Evolutionary conservation across 371 early-diverging fungal genomes (phyloP).

Genomic region (Choanephora cucurbitarum): DNA sequence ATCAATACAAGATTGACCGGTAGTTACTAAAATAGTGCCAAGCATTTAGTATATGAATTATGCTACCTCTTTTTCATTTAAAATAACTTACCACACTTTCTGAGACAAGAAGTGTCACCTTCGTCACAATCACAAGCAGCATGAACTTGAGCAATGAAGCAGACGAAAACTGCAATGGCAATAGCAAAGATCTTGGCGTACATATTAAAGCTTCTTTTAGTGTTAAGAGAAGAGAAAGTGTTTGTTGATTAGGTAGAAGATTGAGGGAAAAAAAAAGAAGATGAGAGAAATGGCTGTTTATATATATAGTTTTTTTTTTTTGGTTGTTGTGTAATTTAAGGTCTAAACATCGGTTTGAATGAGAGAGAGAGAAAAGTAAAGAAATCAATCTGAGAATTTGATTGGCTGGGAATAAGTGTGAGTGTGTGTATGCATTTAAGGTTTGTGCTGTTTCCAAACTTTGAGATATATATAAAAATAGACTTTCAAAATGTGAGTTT

Average conservation of each 20-base stretch:
- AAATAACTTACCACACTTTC: conserved; percentile 29
- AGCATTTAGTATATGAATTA: background rate
- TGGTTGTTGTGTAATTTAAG: no score
- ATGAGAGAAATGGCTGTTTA: background rate
- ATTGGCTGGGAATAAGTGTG: no score
- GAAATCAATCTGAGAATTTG: no score
- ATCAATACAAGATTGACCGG: conserved; percentile 16
- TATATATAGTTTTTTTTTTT: background rate
- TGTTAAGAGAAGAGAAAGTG: no score
- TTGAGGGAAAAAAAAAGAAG: background rate
- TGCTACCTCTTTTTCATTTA: no score
- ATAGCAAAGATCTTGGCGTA: conserved; percentile 8
- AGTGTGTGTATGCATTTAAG: background rate
- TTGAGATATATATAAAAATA: background rate
- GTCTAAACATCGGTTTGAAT: no score
- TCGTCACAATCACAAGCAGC: conserved; percentile 21
- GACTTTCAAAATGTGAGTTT: background rate
- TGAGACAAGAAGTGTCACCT: conserved; percentile 17
- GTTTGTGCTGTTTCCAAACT: conserved; percentile 1
- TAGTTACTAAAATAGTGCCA: conserved; percentile 10
- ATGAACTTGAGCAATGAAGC: conserved; percentile 14
- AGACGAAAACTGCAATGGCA: conserved; percentile 7
- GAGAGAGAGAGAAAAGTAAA: no score
- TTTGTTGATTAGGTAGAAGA: background rate
- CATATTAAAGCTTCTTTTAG: conserved; percentile 1